phyloP scores from a whole-genome alignment of 495 filamentous ascomycete genomes.

The Tuber indicum region DNA sequence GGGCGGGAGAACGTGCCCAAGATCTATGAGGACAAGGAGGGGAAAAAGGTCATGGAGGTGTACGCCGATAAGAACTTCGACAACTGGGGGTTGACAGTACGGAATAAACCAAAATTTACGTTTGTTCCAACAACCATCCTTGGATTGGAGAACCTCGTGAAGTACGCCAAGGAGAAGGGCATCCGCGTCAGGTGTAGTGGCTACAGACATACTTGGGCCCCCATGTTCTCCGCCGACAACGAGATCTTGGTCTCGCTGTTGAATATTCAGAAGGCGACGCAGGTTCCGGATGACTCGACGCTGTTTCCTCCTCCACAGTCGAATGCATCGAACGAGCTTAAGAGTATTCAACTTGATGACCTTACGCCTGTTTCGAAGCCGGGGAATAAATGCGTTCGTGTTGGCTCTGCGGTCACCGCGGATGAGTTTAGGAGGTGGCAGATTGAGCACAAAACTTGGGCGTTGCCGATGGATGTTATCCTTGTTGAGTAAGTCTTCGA shows the following conservation, averaged over 20 bases:
- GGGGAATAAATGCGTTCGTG: slow-evolving; percentile 43
- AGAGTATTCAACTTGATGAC: slow-evolving; percentile 44
- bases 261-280: slow-evolving; percentile 42
- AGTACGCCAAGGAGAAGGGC: slow-evolving; percentile 43
- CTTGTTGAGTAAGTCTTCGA: slow-evolving; percentile 46
- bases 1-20: slow-evolving; percentile 3
- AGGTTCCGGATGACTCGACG: slow-evolving; percentile 45
- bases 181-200: slow-evolving; percentile 47
- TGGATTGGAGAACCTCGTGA: slow-evolving; percentile 48
- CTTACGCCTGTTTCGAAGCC: slow-evolving; percentile 36
- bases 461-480: slow-evolving; percentile 50
- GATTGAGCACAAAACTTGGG: slow-evolving; percentile 42
- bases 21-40: slow-evolving; percentile 17
- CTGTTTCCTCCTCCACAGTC: slow-evolving; percentile 39
- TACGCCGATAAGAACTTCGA: slow-evolving; percentile 40
- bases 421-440: slow-evolving; percentile 49
- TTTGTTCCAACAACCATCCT: slow-evolving; percentile 48
- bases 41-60: slow-evolving; percentile 25
- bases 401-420: slow-evolving; percentile 49
- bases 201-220: slow-evolving; percentile 50
- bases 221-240: slow-evolving; percentile 47
- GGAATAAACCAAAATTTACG: slow-evolving; percentile 47
- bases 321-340: slow-evolving; percentile 21
- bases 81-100: slow-evolving; percentile 51
- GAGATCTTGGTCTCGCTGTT: slow-evolving; percentile 52